Evolutionary conservation across 2,329 filamentous ascomycete genomes (phyloP), one percentile per base, ranked within the genome.

Genomic region (Thelonectria blattea): DNA sequence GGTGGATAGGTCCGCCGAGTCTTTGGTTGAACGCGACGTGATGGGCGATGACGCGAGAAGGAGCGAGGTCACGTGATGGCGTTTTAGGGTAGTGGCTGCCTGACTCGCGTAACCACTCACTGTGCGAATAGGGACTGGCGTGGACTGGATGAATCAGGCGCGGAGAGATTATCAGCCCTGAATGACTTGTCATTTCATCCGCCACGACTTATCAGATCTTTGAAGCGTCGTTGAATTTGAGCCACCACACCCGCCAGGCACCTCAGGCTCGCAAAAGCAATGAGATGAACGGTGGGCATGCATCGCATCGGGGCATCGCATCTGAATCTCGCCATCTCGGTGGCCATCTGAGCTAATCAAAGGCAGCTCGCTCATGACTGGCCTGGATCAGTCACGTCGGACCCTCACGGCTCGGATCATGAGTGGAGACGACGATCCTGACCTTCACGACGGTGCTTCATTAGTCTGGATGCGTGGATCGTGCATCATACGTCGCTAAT

Each of bases 51-150:
- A 56, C 58, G 58, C 58, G 58, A 43, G 22, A 24, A 37, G 48
- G 52, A 56, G 27, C 58, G 58, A 56, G 37, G 15, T 49, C 58
- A 60, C 58, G 58, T 60, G 58, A 55, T 11, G 5, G 4, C 4
- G 15, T 14, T 14, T 37, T 24, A 24, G 22, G 22, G 34, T 37
- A 12, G 37, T 41, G 8, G 14, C 6, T 41, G 37, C 37, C 37
- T 41, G 27, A 30, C 27, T 30, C 27, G 27, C 5, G 27, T 4
- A 2, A 7, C 27, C 27, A 30, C 27, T 30, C 22, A 4, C 22
- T 24, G 22, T 24, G 27, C 27, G 5, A 30, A 8, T 30, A 7
- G 27, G 9, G 27, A 30, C 2, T 8, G 8, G 27, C 5, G 27
- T 30, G 22, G 3, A 6, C 22, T 6, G 6, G 22, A 24, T 24